Percentiles rank a stretch among this genome's conserved stretches.
Conservation (phyloP, 306 rosid species). For the Prunus davidiana region DNA sequence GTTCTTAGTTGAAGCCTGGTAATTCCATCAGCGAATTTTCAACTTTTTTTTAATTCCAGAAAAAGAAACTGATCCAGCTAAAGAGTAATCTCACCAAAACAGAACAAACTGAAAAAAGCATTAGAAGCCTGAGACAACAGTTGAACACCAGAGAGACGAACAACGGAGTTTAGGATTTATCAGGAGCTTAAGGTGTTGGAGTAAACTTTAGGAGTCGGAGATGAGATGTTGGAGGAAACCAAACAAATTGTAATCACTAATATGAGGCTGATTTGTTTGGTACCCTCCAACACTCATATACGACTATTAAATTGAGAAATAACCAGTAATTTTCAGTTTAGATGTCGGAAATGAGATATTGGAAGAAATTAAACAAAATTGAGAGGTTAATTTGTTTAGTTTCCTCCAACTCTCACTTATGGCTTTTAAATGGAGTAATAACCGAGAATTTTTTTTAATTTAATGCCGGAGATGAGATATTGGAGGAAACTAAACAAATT, state of each 20-base stretch:
- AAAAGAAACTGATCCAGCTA: not conserved
- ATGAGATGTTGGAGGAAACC: conserved; percentile 17
- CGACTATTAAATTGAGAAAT: not conserved
- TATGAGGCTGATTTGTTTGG: not conserved
- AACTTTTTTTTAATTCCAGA: not conserved
- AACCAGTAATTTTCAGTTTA: not conserved
- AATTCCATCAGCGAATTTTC: no score
- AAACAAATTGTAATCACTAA: not conserved
- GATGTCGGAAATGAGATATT: conserved; percentile 1
- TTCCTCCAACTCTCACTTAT: not conserved
- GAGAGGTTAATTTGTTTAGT: not conserved
- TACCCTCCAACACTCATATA: not conserved
- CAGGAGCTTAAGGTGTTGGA: not conserved
- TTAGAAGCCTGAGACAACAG: not conserved
- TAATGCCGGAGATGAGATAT: not conserved
- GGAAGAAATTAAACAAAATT: conserved; percentile 1
- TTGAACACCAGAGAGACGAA: not conserved
- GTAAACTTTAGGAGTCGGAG: not conserved
- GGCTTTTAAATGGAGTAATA: not conserved
- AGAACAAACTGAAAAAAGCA: not conserved
- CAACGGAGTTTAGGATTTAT: not conserved
- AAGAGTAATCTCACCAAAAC: not conserved
- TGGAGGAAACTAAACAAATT: not conserved
- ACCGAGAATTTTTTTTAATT: not conserved
- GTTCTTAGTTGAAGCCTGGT: no score